Base-by-base conservation (phyloP, 106 monocot genomes). In the Xerophyta viscosa region DNA sequence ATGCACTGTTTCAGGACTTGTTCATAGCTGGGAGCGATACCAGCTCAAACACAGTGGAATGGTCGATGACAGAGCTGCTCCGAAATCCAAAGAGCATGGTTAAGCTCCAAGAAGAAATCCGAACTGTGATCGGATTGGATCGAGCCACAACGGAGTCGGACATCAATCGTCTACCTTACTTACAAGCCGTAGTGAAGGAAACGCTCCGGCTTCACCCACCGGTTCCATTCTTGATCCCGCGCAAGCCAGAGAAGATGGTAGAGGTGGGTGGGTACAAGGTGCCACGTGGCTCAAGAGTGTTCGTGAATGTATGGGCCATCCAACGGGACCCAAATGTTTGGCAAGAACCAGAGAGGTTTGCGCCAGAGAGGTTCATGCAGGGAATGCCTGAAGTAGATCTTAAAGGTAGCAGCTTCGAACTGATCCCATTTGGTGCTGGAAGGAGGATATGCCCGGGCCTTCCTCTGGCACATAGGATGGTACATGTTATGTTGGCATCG, bases 271-370 rank as follows among this genome's bases (percentile, higher is more conserved):
- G 64, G 6, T 64, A 58, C 47, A 21, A 14, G 3, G 45, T 68
- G 8, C 74, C 74, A 8, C 22, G 29, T 0, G 21, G 43, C n/a
- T 46, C 57, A 6, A 25, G 41, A 0, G 51, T 75, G 25, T 44
- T 69, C 8, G 53, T 75, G 36, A 75, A 75, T 46, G 31, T 64
- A 0, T 75, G 75, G 68, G 57, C 75, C 19, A 64, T 69, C 22
- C 58, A 56, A 5, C 25, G 67, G 8, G 67, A 74, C 43, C 27
- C 29, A 6, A 41, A 30, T 0, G 56, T 41, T 33, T 74, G 74
- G 74, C 20, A 27, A 6, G 74, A 67, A 2, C 67, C 74, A 10
- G 45, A 48, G 18, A 30, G 9, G 17, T 74, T 67, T 55, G 29
- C 29, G 46, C 74, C 74, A 3, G 74, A 74, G 29, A 46, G 74